Evolutionary conservation across 2,329 filamentous ascomycete genomes (phyloP).

Genomic region (Fusarium palustre): DNA sequence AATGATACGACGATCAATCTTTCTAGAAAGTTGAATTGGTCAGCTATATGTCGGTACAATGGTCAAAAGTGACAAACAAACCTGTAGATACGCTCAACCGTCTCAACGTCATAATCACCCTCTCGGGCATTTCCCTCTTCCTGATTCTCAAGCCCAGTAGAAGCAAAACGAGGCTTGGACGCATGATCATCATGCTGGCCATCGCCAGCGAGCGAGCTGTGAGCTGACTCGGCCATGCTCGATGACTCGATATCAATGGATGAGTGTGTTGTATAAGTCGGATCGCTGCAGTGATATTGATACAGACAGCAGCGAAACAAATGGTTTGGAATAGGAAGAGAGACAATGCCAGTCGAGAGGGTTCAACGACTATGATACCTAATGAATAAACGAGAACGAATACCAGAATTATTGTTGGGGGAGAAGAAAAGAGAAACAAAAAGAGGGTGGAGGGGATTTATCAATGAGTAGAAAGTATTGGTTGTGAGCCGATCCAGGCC

Average conservation of each 20-base stretch:
- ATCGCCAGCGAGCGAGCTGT: slow-evolving; percentile 50
- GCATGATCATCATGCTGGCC: slow-evolving; percentile 46
- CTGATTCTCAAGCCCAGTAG: slow-evolving; percentile 44
- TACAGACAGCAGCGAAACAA: background rate
- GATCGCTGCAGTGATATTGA: slow-evolving; percentile 47
- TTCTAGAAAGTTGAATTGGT: slow-evolving; percentile 46
- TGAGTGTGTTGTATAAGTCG: slow-evolving; percentile 58
- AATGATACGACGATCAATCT: slow-evolving; percentile 70
- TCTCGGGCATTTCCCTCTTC: slow-evolving; percentile 50
- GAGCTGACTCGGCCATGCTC: slow-evolving; percentile 56
- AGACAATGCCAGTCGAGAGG: slow-evolving; percentile 41
- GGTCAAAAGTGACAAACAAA: slow-evolving; percentile 17
- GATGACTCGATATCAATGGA: slow-evolving; percentile 59
- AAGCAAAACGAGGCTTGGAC: slow-evolving; percentile 37
- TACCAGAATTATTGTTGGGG: slow-evolving; percentile 21
- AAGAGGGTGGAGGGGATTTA: slow-evolving; percentile 32
- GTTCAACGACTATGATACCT: background rate
- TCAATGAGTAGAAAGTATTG: slow-evolving; percentile 18
- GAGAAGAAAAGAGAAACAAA: slow-evolving; percentile 11
- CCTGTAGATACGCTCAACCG: slow-evolving; percentile 66
- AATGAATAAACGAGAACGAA: background rate
- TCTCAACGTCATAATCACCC: slow-evolving; percentile 62
- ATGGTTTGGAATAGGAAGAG: slow-evolving; percentile 31
- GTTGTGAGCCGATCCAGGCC: slow-evolving; percentile 42
- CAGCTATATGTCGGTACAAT: background rate